phyloP scores from a whole-genome alignment of 352 stramenopile genomes.

The Phytophthora brassicae region DNA sequence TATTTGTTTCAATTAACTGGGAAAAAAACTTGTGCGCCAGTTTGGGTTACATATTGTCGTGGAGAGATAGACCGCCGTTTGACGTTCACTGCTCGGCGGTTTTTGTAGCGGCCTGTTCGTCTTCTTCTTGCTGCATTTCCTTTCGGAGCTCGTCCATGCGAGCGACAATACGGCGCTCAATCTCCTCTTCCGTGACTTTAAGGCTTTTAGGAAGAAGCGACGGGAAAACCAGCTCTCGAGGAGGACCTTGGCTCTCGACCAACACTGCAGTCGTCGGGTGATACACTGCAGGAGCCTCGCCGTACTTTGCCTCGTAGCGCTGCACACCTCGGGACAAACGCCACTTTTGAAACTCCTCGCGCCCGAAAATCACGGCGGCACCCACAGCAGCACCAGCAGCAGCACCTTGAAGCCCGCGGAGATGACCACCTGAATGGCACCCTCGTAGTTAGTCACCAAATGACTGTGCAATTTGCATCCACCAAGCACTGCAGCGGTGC shows the following conservation, averaged over 20 bases:
- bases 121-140: conserved; percentile 31
- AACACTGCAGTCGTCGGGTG: conserved; percentile 63
- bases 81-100: conserved; percentile 6
- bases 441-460: neutral
- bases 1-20: too few species aligned
- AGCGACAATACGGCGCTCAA: conserved; percentile 74
- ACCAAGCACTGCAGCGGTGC: neutral
- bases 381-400: conserved; percentile 60
- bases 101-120: conserved; percentile 8
- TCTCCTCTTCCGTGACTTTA: conserved; percentile 76
- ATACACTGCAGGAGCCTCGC: conserved; percentile 56
- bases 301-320: conserved; percentile 83
- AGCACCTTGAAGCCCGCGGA: conserved; percentile 70
- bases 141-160: conserved; percentile 69
- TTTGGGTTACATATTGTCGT: conserved; percentile 4
- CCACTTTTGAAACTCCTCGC: conserved; percentile 78
- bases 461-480: neutral
- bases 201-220: conserved; percentile 69
- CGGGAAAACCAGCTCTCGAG: conserved; percentile 59
- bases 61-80: neutral
- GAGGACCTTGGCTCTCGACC: conserved; percentile 63
- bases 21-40: neutral
- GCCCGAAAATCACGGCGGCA: conserved; percentile 59
- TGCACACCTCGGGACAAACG: conserved; percentile 70
- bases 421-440: conserved; percentile 47